Evolutionary conservation across 2,329 filamentous ascomycete species (phyloP), one percentile per base, ranked within the genome.

Genomic region (Hypoxylon sp.): DNA sequence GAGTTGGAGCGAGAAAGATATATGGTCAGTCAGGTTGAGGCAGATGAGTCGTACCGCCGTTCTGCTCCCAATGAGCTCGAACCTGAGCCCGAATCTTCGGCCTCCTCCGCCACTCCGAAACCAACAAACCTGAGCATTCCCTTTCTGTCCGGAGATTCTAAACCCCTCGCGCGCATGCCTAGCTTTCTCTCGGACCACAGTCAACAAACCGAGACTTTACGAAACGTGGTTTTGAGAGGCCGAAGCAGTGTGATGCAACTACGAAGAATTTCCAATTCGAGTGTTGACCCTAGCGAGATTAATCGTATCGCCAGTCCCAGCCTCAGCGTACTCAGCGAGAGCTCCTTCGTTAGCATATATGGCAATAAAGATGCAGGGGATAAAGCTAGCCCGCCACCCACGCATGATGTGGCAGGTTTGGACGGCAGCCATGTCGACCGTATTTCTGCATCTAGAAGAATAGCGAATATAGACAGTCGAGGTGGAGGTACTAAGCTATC

Each of bases 281-380:
- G 69, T 15, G 66, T 63, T 4, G 75, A 73, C 20, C 62, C 65
- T 40, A 66, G 72, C 37, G 67, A 68, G 40, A 44, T 62, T 50
- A 65, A 69, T 42, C 74, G 72, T 31, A 63, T 81, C 51, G 74
- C 73, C 19, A 88, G 84, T 58, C 84, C 85, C 3, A 80, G 78
- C 23, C 69, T 88, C 38, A 88, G 85, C 57, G 74, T 87, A 8
- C 68, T 88, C 55, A 88, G 84, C 58, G 84, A 88, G 66, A 87
- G 84, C 64, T 88, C 84, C 0, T 87, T 88, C 60, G 60, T 80
- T 15, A 88, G 84, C 59, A 73, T 88, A 0, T 88, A 88, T 46
- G 84, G 84, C 29, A 42, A 59, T 11, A 66, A 65, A 41, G 55
- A 62, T 13, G 53, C 34, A 15, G 49, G 45, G 29, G 54, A 59